phyloP scores from a whole-genome alignment of 768 basidiomycete species.

The Kwoniella dendrophila region DNA sequence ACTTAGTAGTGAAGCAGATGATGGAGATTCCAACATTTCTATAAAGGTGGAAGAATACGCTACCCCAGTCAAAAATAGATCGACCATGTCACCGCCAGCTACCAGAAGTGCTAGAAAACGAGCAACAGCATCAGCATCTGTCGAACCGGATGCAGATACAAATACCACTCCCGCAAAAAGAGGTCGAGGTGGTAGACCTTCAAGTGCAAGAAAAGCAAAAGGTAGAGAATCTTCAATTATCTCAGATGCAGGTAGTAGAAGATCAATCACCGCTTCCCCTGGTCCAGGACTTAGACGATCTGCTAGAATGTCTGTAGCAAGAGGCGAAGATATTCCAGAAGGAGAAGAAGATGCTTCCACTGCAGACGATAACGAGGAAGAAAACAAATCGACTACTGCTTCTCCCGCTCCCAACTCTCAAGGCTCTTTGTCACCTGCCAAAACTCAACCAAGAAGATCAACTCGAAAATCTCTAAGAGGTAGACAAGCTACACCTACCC shows the following conservation, averaged over 20 bases:
- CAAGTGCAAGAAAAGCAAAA: conserved; percentile 12
- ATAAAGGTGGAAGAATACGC: conserved; percentile 4
- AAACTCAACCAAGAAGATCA: conserved; percentile 6
- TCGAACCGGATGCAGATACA: conserved; percentile 12
- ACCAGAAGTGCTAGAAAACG: conserved; percentile 4
- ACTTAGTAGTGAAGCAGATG: conserved; percentile 7
- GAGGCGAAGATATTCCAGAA: conserved; percentile 13
- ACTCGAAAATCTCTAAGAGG: conserved; percentile 7
- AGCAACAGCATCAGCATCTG: conserved; percentile 4
- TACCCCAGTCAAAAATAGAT: conserved; percentile 6
- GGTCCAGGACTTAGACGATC: conserved; percentile 13
- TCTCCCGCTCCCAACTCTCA: background rate
- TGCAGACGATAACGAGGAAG: conserved; percentile 2
- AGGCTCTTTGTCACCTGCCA: background rate
- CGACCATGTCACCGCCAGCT: conserved; percentile 2
- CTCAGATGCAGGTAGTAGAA: conserved; percentile 5
- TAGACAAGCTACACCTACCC: conserved; percentile 2
- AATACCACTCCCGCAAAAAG: conserved; percentile 7
- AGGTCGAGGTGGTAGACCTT: conserved; percentile 7
- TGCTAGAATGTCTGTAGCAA: conserved; percentile 13
- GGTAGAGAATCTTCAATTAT: conserved; percentile 13
- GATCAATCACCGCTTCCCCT: conserved; percentile 8
- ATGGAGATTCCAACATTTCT: background rate
- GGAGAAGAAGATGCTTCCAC: conserved; percentile 7
- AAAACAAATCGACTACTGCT: background rate